phyloP scores from a whole-genome alignment of 768 basidiomycete species.

The Trametes meyenii region DNA sequence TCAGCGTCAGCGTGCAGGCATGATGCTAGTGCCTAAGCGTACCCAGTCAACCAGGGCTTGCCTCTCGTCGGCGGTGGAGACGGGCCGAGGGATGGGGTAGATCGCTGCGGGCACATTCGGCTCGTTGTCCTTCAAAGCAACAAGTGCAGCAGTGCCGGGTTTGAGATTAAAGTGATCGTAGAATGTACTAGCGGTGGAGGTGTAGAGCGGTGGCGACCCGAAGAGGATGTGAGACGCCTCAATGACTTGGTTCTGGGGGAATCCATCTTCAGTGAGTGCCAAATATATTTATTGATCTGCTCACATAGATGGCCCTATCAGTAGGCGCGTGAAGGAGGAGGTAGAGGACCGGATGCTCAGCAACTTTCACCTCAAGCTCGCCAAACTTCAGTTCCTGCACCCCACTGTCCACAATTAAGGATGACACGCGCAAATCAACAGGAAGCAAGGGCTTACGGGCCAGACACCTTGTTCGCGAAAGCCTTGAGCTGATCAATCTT shows the following conservation, averaged over 20 bases:
- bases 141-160: slow-evolving; percentile 46
- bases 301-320: slow-evolving; percentile 38
- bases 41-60: slow-evolving; percentile 29
- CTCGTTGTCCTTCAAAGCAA: slow-evolving; percentile 69
- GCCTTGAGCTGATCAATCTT: slow-evolving; percentile 68
- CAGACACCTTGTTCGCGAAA: slow-evolving; percentile 76
- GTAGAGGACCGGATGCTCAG: slow-evolving; percentile 57
- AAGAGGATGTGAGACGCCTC: slow-evolving; percentile 55
- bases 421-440: background rate
- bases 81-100: slow-evolving; percentile 32
- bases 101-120: slow-evolving; percentile 46
- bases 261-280: slow-evolving; percentile 5
- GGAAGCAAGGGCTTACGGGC: slow-evolving; percentile 53
- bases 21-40: background rate
- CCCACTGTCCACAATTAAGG: slow-evolving; percentile 33
- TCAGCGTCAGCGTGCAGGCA: background rate
- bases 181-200: slow-evolving; percentile 39
- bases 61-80: slow-evolving; percentile 7
- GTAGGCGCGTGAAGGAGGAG: slow-evolving; percentile 52
- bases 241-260: slow-evolving; percentile 51
- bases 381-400: slow-evolving; percentile 43
- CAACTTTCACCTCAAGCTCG: slow-evolving; percentile 47
- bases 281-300: slow-evolving; percentile 12
- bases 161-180: slow-evolving; percentile 36
- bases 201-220: slow-evolving; percentile 52